Evolutionary conservation across 1,284 basidiomycete genomes (phyloP), one percentile per base, ranked within the genome.

Genomic region (Malassezia dermatis): DNA sequence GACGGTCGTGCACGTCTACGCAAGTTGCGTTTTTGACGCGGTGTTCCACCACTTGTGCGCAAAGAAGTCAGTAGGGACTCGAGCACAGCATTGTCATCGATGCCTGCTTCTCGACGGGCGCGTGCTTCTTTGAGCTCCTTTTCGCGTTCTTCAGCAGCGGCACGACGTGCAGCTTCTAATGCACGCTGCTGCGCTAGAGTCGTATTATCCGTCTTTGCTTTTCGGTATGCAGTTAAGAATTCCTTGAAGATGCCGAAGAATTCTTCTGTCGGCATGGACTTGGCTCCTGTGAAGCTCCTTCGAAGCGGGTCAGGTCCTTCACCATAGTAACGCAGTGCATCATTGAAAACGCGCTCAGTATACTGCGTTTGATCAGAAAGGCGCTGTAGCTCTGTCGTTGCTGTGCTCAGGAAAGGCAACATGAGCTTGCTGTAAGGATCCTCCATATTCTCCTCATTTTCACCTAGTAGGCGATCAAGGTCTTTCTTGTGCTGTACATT

Each of bases 211-310:
- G 50, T 32, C 53, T 73, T 73, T 34, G 62, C 62, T 59, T 74
- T 74, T 51, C 65, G 63, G 49, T 74, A 74, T n/a, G 70, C 63
- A 15, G 71, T 60, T 34, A 64, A 30, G 41, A 74, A 74, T 58
- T 74, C 71, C 26, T 67, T 67, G 45, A 74, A 74, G 47, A 74
- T 69, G n/a, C 71, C 71, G 51, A 74, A 74, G 60, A 74, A 74
- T 56, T 74, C 71, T 40, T 74, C 71, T 8, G 71, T 74, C 12
- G 62, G 58, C 70, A 74, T 73, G 13, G 53, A 35, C 53, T 71
- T 64, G 45, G 57, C 56, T 13, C 63, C 67, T 0, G 65, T 64
- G 51, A 74, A 60, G 8, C 68, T 67, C n/a, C 71, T 60, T 35
- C 69, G 66, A 48, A 69, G 64, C 15, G 70, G 69, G 48, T 72